Evolutionary conservation across 1,284 basidiomycete species (phyloP).

Genomic region (Marasmius sp.): DNA sequence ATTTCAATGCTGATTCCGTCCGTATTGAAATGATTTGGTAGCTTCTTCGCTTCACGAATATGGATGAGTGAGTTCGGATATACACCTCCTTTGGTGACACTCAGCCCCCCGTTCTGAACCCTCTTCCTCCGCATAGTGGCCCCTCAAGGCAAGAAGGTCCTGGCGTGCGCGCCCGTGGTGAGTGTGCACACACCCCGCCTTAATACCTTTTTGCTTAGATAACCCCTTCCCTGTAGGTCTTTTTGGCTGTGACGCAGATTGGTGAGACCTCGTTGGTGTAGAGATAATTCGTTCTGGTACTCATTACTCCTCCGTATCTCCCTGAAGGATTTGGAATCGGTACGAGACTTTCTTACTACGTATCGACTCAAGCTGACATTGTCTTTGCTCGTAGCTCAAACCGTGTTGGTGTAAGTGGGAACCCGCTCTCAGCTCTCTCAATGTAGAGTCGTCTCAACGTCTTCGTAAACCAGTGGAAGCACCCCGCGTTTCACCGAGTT

Average conservation of each 20-base stretch:
- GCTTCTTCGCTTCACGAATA: slow-evolving; percentile 1
- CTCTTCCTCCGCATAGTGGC: background rate
- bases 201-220: background rate
- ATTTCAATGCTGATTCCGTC: background rate
- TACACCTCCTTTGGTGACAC: background rate
- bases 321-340: slow-evolving; percentile 1
- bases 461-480: background rate
- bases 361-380: background rate
- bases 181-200: background rate
- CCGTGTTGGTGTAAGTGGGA: background rate
- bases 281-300: background rate
- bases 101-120: background rate
- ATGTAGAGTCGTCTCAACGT: background rate
- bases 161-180: background rate
- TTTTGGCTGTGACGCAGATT: background rate
- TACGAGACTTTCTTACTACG: background rate
- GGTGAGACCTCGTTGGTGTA: background rate
- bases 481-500: background rate
- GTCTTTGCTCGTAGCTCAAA: background rate
- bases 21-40: background rate
- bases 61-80: background rate
- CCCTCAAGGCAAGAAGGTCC: background rate
- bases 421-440: background rate
- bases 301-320: background rate
- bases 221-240: background rate